These are phyloP conservation scores for Rhizopogon sp. DNA, from an alignment of 768 basidiomycete genomes.

Conservation along the genomic window DNA sequence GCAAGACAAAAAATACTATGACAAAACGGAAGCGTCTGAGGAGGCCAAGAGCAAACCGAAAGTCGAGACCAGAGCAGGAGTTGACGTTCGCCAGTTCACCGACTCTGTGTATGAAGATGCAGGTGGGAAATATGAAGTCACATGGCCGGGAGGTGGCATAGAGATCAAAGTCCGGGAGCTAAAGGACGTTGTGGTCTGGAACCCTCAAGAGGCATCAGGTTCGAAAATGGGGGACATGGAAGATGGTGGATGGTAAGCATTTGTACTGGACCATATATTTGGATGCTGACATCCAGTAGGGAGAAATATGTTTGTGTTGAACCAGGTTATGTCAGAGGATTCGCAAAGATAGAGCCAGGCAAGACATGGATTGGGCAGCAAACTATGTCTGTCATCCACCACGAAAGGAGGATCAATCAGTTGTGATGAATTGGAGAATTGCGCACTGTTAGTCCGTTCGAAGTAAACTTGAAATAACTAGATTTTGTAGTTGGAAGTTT, in stretches of 20 bases:
- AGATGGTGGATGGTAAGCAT: constrained; percentile 70
- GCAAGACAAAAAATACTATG: constrained; percentile 60
- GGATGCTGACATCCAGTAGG: constrained; percentile 36
- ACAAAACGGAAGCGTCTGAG: constrained; percentile 69
- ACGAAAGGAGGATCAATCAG: constrained; percentile 22
- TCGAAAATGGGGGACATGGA: constrained; percentile 87
- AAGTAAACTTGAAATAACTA: not conserved
- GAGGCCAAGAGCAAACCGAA: constrained; percentile 45
- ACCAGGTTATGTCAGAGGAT: constrained; percentile 80
- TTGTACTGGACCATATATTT: not conserved
- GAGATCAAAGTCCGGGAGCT: constrained; percentile 49
- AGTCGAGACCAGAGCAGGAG: constrained; percentile 52
- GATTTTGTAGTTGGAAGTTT: not conserved
- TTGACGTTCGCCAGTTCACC: constrained; percentile 63
- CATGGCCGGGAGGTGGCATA: constrained; percentile 55
- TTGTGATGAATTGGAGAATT: constrained; percentile 1
- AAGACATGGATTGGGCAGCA: constrained; percentile 78
- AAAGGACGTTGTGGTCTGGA: constrained; percentile 92
- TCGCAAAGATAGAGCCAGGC: constrained; percentile 55
- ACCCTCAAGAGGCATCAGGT: constrained; percentile 71
- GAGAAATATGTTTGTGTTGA: constrained; percentile 87
- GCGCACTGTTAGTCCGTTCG: not conserved
- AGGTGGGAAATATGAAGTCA: constrained; percentile 47
- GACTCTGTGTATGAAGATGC: constrained; percentile 77
- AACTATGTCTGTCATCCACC: constrained; percentile 44